phyloP scores from a whole-genome alignment of 2,329 filamentous ascomycete species.

The Trichophyton schoenleinii region DNA sequence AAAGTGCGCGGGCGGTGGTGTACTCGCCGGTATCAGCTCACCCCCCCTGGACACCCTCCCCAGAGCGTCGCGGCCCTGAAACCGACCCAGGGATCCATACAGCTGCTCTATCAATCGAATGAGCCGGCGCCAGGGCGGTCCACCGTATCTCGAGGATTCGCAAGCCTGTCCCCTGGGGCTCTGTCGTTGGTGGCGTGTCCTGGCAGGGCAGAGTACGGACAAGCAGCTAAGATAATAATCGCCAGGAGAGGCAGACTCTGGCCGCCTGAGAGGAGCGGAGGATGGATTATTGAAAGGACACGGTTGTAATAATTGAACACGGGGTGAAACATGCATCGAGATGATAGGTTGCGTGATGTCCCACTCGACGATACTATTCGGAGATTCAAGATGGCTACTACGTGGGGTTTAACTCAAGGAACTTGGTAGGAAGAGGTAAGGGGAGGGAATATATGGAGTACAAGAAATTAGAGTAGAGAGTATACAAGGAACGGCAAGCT shows the following conservation, averaged over 20 bases:
- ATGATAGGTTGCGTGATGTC: neutral
- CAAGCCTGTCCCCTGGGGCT: neutral
- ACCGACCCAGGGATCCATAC: neutral
- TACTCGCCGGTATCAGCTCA: neutral
- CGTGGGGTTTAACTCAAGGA: neutral
- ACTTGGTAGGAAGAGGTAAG: too few species aligned
- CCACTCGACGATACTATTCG: neutral
- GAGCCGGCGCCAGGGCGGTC: neutral
- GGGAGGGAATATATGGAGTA: too few species aligned
- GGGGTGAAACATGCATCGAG: neutral
- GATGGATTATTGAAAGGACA: neutral
- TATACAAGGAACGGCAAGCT: too few species aligned
- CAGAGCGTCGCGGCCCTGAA: constrained; percentile 2
- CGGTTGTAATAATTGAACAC: neutral
- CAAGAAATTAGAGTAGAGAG: too few species aligned
- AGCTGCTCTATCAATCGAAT: neutral
- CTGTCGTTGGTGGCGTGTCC: neutral
- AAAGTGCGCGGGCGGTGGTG: neutral
- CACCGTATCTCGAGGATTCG: neutral
- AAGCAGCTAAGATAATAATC: neutral
- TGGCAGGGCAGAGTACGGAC: neutral
- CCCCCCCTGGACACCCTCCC: neutral
- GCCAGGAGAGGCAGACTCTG: neutral
- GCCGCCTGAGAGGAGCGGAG: neutral
- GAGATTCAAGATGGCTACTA: neutral